Evolutionary conservation across 139 green algal genomes (phyloP), one percentile per base, ranked within the genome.

Genomic region (Chlamydomonas schloesseri): DNA sequence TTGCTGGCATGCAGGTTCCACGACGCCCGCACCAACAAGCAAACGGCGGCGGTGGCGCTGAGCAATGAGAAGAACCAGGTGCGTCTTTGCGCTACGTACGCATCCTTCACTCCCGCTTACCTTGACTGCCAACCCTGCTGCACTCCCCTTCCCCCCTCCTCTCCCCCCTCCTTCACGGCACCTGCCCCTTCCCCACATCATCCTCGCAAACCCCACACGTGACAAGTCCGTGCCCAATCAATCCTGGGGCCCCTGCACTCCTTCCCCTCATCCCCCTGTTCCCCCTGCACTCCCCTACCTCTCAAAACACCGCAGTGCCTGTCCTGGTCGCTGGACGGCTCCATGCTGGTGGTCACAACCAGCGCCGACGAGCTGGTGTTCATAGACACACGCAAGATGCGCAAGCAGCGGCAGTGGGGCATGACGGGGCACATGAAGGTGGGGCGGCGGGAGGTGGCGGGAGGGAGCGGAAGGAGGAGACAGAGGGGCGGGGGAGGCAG

Each of bases 271-370:
- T 26, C 60, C 60, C 2, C 60, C 60, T n/a, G 26, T 23, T 23
- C 60, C 24, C 21, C 23, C 60, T 2, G 60, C 24, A n/a, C n/a
- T n/a, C n/a, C n/a, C n/a, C n/a, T n/a, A n/a, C n/a, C n/a, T n/a
- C n/a, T n/a, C n/a, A n/a, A n/a, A n/a, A n/a, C n/a, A n/a, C n/a
- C n/a, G n/a, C 60, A 67, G 60, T 15, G 8, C 23, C 58, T 90
- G 46, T 77, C 86, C 5, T 90, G 86, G 86, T 75, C 78, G 34
- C 80, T 78, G n/a, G 86, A 90, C 62, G 79, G 86, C 50, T 33
- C 46, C 21, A 75, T n/a, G 29, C 50, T 87, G 21, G 86, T 81
- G 33, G 72, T 84, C 47, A 28, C 68, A 0, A 76, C 62, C 73
- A 60, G 58, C 29, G 84, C 23, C 73, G 58, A 83, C 26, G 80